Conservation (phyloP, 345 rosid genomes). For the Syzygium aromaticum region DNA sequence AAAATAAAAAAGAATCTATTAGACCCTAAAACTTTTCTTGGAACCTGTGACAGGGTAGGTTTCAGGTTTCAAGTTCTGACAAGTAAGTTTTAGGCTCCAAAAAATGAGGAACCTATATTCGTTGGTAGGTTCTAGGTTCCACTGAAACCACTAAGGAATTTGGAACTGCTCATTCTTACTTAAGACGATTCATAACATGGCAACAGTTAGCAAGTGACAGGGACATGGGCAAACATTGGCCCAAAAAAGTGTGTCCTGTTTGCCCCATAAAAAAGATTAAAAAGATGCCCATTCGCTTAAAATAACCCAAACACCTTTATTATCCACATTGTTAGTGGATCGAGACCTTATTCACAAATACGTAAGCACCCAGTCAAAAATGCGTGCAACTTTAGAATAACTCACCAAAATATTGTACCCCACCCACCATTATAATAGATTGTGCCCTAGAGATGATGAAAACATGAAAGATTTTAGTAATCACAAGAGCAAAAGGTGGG, state of each 20-base stretch:
- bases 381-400: constrained; percentile 11
- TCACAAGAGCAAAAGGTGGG: neutral
- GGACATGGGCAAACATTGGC: neutral
- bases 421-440: neutral
- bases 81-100: too few relatives aligned
- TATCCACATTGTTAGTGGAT: constrained; percentile 40
- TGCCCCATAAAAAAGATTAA: neutral
- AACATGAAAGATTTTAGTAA: neutral
- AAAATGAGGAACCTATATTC: too few relatives aligned
- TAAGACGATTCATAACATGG: neutral
- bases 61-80: too few relatives aligned
- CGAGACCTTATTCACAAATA: constrained; percentile 22
- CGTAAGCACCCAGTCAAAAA: constrained; percentile 16
- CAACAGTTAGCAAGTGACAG: neutral
- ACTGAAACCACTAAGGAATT: too few relatives aligned
- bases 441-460: neutral
- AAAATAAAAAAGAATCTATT: too few relatives aligned
- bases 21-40: too few relatives aligned
- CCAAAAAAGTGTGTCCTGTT: neutral
- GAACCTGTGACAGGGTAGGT: too few relatives aligned
- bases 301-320: constrained; percentile 11
- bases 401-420: constrained; percentile 2
- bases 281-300: neutral
- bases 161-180: too few relatives aligned
- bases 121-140: too few relatives aligned